These are phyloP conservation scores for Emmonsiellopsis sp. DNA, from an alignment of 2,329 filamentous ascomycete genomes.

Conservation along the genomic window DNA sequence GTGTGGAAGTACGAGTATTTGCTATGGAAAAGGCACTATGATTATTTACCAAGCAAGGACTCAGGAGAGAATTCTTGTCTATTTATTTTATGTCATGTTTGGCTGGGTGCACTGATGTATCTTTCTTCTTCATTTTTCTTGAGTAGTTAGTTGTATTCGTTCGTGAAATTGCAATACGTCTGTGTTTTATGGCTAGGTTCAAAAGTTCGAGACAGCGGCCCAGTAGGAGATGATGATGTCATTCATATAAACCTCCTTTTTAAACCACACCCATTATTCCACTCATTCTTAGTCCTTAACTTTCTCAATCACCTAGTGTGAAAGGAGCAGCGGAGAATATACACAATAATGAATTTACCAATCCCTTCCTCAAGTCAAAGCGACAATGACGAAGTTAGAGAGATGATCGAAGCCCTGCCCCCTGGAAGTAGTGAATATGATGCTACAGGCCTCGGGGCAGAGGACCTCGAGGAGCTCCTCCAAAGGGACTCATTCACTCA, in stretches of 20 bases:
- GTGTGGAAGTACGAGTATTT: no score
- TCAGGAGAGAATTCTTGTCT: no score
- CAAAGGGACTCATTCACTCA: neutral
- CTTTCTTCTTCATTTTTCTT: no score
- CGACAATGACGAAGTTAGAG: neutral
- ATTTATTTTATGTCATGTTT: no score
- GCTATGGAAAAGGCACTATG: no score
- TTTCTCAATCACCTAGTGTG: neutral
- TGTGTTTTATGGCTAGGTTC: no score
- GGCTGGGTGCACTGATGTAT: no score
- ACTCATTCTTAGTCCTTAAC: neutral
- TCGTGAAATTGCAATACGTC: no score
- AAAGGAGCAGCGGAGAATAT: neutral
- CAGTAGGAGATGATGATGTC: neutral
- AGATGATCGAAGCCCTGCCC: neutral
- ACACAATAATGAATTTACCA: neutral
- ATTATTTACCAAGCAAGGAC: no score
- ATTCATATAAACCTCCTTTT: neutral
- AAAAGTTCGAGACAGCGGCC: neutral
- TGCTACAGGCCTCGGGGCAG: neutral
- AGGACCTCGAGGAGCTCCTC: slow-evolving; percentile 1
- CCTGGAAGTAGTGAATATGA: slow-evolving; percentile 2
- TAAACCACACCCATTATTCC: neutral
- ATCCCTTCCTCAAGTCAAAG: neutral
- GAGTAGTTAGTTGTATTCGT: no score